These are phyloP conservation scores for Harrya chromipes DNA, from an alignment of 768 basidiomycete species.

Conservation along the genomic window DNA sequence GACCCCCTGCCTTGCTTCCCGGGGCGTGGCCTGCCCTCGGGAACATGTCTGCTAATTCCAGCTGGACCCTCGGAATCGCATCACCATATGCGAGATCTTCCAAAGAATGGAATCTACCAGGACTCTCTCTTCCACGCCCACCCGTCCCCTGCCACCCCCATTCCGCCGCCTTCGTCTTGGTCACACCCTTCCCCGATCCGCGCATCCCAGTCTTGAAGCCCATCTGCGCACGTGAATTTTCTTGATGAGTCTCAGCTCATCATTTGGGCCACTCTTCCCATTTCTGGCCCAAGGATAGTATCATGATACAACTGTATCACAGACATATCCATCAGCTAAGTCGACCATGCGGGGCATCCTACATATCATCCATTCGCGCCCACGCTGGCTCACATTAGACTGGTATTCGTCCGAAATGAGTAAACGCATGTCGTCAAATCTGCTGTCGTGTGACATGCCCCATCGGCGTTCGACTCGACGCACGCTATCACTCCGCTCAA, in stretches of 20 bases:
- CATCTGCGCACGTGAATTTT: conserved; percentile 39
- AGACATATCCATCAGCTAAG: conserved; percentile 17
- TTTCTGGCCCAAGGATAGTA: conserved; percentile 20
- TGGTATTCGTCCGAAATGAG: conserved; percentile 23
- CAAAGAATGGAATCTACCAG: conserved; percentile 21
- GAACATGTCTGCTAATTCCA: conserved; percentile 18
- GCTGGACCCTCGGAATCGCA: conserved; percentile 16
- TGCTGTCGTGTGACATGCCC: conserved; percentile 10
- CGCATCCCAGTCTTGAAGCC: no score
- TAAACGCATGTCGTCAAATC: conserved; percentile 2
- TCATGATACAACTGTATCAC: conserved; percentile 46
- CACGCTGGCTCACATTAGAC: conserved; percentile 36
- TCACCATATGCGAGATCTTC: conserved; percentile 15
- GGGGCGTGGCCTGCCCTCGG: conserved; percentile 19
- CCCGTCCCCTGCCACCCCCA: neutral
- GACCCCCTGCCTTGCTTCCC: conserved; percentile 17
- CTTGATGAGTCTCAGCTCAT: conserved; percentile 50
- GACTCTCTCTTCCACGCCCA: conserved; percentile 6
- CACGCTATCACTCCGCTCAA: conserved; percentile 58
- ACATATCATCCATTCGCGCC: conserved; percentile 59
- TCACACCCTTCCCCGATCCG: conserved; percentile 47
- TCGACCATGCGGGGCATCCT: conserved; percentile 17
- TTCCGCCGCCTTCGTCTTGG: conserved; percentile 5
- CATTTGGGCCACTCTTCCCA: conserved; percentile 38
- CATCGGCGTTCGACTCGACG: conserved; percentile 20